A percentile compares a stretch with the other conserved stretches of the same genome.
Evolutionary conservation across 1,139 yeast species (phyloP).

Genomic region (Blastobotrys buckinghamii): DNA sequence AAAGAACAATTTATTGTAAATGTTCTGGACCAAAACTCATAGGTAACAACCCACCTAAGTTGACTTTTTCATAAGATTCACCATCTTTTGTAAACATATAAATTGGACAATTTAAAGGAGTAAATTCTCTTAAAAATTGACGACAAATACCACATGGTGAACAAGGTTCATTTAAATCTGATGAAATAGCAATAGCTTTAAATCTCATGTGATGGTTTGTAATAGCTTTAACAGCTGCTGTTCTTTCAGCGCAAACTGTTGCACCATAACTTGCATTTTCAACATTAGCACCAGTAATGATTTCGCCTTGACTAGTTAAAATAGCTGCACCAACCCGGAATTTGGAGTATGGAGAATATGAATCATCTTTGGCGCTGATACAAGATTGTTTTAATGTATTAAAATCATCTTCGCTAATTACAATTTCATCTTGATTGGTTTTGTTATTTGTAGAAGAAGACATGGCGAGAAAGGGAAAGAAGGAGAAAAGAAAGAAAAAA

Average conservation of each 20-base stretch:
- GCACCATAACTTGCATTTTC: slow-evolving; percentile 94
- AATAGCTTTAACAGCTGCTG: slow-evolving; percentile 67
- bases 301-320: slow-evolving; percentile 45
- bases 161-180: slow-evolving; percentile 55
- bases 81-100: slow-evolving; percentile 23
- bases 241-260: slow-evolving; percentile 84
- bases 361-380: slow-evolving; percentile 29
- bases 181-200: slow-evolving; percentile 64
- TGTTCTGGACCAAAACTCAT: slow-evolving; percentile 83
- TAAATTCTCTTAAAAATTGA: slow-evolving; percentile 79
- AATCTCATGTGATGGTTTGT: slow-evolving; percentile 44
- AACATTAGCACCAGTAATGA: slow-evolving; percentile 72
- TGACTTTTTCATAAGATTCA: background rate
- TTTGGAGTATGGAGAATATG: slow-evolving; percentile 80
- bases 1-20: slow-evolving; percentile 30
- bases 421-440: slow-evolving; percentile 3
- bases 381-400: slow-evolving; percentile 11
- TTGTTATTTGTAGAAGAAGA: too few relatives aligned
- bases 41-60: slow-evolving; percentile 37
- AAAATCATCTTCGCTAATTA: slow-evolving; percentile 13
- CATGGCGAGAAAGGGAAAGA: background rate
- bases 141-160: slow-evolving; percentile 95
- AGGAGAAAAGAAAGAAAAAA: background rate
- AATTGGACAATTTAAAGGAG: slow-evolving; percentile 29
- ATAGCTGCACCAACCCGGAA: slow-evolving; percentile 84